Evolutionary conservation across 1,284 basidiomycete species (phyloP), one percentile per base, ranked within the genome.

Genomic region (Trichosporon sp.): DNA sequence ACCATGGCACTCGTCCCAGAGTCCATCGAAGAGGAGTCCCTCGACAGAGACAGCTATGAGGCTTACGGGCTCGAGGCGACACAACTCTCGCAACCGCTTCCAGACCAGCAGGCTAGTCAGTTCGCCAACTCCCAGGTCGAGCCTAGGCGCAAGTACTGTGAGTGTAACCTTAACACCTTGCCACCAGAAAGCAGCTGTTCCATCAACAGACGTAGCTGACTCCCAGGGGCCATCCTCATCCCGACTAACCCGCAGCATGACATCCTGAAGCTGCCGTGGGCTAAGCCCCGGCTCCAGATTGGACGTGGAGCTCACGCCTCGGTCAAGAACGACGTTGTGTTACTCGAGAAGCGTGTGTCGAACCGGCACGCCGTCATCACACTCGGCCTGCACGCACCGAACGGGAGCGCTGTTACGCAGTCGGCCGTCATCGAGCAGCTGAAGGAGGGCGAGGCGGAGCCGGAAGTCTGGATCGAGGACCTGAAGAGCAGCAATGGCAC

Each of bases 401-500:
- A 67, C 61, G 75, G 46, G 63, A 66, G n/a, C 8, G 54, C 40
- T 2, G 43, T 32, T 14, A 70, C 73, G 11, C 74, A 72, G 11
- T 63, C 40, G 2, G 67, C 67, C 2, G 69, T 71, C 19, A 69
- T 79, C 10, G 76, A 79, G 66, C 64, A 70, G 67, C 80, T 68
- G n/a, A 78, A 76, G 67, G 78, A 80, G 43, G 76, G 78, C 7
- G 81, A 82, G 26, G 78, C 80, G 0, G 84, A 86, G 63, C 87
- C 89, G 0, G 87, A 87, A 6, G 88, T 94, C 7, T 87, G 87
- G 63, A 87, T 95, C 19, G 85, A 86, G 10, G 93, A 96, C 82
- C 68, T 84, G 64, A 81, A 84, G 65, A 93, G 91, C 16, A 92
- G 90, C 70, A 96, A 96, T 77, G 93, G 93, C 0, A 95, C 93